Evolutionary conservation across 192 early-diverging fungal genomes (phyloP).

Genomic region (Rhizophlyctis rosea): DNA sequence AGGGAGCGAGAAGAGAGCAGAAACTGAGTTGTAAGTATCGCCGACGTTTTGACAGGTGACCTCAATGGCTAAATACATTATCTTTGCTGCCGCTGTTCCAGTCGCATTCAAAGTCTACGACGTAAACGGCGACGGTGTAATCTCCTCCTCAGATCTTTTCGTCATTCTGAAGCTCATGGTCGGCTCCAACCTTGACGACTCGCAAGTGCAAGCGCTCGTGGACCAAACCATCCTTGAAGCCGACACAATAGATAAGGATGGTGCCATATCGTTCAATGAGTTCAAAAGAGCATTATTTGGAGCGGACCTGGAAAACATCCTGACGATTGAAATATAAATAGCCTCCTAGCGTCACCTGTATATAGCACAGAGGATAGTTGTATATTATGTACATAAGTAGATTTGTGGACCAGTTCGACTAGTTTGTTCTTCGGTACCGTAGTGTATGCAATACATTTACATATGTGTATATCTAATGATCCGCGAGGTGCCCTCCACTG

Average conservation of each 20-base stretch:
- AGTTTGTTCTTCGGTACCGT: no score
- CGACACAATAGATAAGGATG: constrained; percentile 45
- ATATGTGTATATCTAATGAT: no score
- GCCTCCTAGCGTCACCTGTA: not conserved
- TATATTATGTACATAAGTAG: constrained; percentile 1
- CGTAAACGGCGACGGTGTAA: constrained; percentile 46
- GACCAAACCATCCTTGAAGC: constrained; percentile 47
- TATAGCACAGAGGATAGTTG: not conserved
- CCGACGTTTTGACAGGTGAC: no score
- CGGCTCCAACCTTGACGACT: constrained; percentile 32
- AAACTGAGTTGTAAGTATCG: constrained; percentile 39
- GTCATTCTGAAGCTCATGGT: constrained; percentile 42
- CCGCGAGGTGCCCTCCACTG: no score
- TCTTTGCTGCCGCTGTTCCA: constrained; percentile 7
- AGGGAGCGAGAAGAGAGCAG: constrained; percentile 36
- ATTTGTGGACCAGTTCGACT: no score
- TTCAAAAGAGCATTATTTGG: constrained; percentile 44
- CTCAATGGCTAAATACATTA: not conserved
- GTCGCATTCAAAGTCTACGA: constrained; percentile 57
- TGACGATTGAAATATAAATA: constrained; percentile 39
- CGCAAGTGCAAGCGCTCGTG: constrained; percentile 40
- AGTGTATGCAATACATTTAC: no score
- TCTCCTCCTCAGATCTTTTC: constrained; percentile 38
- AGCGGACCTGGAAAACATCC: constrained; percentile 35
- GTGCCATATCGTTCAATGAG: constrained; percentile 43